Evolutionary conservation across 805 yeast genomes (phyloP).

Genomic region (Pachysolen tannophilus): DNA sequence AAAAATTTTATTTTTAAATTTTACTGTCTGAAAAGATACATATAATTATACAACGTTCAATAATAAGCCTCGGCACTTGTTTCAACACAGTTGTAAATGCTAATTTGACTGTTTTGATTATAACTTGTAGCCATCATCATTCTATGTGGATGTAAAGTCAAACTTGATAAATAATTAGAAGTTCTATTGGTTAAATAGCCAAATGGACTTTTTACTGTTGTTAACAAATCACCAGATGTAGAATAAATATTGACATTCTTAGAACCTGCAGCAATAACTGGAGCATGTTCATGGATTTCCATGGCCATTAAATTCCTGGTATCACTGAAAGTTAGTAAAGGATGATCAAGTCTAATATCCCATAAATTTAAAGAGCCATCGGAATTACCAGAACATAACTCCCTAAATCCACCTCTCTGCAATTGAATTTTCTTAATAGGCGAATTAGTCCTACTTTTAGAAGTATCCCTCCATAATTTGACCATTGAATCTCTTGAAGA

Average conservation of each 20-base stretch:
- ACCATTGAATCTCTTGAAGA: conserved; percentile 84
- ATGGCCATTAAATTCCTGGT: conserved; percentile 52
- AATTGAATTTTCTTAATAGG: conserved; percentile 76
- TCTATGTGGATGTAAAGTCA: conserved; percentile 86
- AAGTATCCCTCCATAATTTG: conserved; percentile 63
- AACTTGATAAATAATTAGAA: conserved; percentile 49
- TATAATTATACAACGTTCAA: too few relatives aligned
- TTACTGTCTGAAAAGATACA: too few relatives aligned
- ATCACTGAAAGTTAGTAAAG: conserved; percentile 60
- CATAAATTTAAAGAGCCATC: conserved; percentile 82
- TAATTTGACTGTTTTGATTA: conserved; percentile 66
- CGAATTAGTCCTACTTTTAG: conserved; percentile 8
- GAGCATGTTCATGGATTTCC: conserved; percentile 94
- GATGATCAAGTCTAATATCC: conserved; percentile 76
- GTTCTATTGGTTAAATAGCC: conserved; percentile 38
- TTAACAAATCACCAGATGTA: conserved; percentile 68
- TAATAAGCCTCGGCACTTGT: conserved; percentile 12
- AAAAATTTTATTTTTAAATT: too few relatives aligned
- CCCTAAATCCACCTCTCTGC: conserved; percentile 96
- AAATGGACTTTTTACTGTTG: conserved; percentile 48
- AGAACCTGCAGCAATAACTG: conserved; percentile 83
- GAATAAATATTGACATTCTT: conserved; percentile 76
- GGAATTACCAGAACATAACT: conserved; percentile 72
- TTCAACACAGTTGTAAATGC: conserved; percentile 49
- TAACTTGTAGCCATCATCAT: conserved; percentile 88